Percentiles rank a stretch among this genome's conserved stretches.
Conservation (phyloP, 2,329 filamentous ascomycete genomes). For the Apiospora kogelbergensis region DNA sequence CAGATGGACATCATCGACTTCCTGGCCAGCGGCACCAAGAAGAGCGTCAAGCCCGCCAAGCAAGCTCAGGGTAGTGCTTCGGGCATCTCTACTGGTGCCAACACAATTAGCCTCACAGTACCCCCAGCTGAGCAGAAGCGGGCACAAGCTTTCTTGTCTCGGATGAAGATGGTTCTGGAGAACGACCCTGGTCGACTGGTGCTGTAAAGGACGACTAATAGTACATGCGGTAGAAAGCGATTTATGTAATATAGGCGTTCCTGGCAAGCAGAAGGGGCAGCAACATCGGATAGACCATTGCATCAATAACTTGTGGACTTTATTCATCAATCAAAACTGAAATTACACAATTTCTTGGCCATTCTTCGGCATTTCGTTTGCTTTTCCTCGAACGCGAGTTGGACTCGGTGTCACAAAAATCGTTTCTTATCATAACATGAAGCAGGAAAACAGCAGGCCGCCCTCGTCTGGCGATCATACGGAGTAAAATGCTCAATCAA, state of each 20-base stretch:
- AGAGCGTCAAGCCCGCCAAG: slow-evolving; percentile 27
- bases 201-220: slow-evolving; percentile 36
- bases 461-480: not conserved
- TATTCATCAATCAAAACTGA: not conserved
- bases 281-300: slow-evolving; percentile 10
- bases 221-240: not conserved
- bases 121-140: slow-evolving; percentile 78
- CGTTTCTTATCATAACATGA: not conserved
- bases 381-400: not conserved
- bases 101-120: slow-evolving; percentile 81
- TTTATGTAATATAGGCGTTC: slow-evolving; percentile 12
- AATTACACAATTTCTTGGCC: not conserved
- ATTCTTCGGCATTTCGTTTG: not conserved
- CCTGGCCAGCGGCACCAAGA: slow-evolving; percentile 50
- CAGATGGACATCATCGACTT: slow-evolving; percentile 82
- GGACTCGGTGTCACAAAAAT: not conserved
- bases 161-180: slow-evolving; percentile 82
- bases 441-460: not conserved
- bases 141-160: slow-evolving; percentile 78
- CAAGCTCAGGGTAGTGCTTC: slow-evolving; percentile 36
- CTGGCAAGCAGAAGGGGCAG: slow-evolving; percentile 7
- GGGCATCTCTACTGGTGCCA: slow-evolving; percentile 57
- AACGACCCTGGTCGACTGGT: slow-evolving; percentile 76
- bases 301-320: slow-evolving; percentile 8
- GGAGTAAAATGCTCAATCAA: not conserved